Evolutionary conservation across 1,284 basidiomycete genomes (phyloP).

Genomic region (Spongispora temasekensis): DNA sequence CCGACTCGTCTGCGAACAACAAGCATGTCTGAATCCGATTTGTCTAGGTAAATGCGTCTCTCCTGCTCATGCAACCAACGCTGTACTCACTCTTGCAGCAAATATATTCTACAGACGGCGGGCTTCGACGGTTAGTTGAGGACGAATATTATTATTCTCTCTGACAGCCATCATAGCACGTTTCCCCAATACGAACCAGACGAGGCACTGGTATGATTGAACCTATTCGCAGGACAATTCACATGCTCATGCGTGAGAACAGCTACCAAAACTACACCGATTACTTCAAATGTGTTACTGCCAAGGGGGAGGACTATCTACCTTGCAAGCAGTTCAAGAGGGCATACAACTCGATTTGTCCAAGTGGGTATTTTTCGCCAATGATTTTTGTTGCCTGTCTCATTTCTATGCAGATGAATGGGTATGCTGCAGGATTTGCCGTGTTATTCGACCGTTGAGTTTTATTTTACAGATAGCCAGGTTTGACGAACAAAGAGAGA

Average conservation of each 20-base stretch:
- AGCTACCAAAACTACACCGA: slow-evolving; percentile 97
- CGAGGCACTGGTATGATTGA: slow-evolving; percentile 80
- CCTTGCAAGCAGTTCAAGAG: slow-evolving; percentile 99
- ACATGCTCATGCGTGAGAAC: slow-evolving; percentile 10
- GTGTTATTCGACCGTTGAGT: slow-evolving; percentile 9
- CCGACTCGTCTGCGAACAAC: slow-evolving; percentile 24
- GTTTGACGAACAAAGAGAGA: slow-evolving; percentile 94
- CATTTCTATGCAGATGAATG: slow-evolving; percentile 68
- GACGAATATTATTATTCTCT: not conserved
- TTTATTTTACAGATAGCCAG: slow-evolving; percentile 62
- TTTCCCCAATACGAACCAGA: slow-evolving; percentile 97
- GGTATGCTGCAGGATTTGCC: slow-evolving; percentile 47
- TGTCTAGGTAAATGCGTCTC: slow-evolving; percentile 48
- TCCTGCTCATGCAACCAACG: not conserved
- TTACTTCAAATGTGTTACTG: slow-evolving; percentile 96
- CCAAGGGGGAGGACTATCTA: slow-evolving; percentile 96
- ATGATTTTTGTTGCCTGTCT: slow-evolving; percentile 8
- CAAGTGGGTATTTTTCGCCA: slow-evolving; percentile 69
- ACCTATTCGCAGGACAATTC: not conserved
- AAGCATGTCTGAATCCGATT: slow-evolving; percentile 62
- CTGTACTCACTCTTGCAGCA: slow-evolving; percentile 47
- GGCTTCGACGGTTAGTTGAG: slow-evolving; percentile 74
- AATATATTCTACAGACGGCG: slow-evolving; percentile 84
- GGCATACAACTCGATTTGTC: slow-evolving; percentile 96
- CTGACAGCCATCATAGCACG: slow-evolving; percentile 56